Evolutionary conservation across 495 filamentous ascomycete genomes (phyloP), one percentile per base, ranked within the genome.

Genomic region (Darksidea phi): DNA sequence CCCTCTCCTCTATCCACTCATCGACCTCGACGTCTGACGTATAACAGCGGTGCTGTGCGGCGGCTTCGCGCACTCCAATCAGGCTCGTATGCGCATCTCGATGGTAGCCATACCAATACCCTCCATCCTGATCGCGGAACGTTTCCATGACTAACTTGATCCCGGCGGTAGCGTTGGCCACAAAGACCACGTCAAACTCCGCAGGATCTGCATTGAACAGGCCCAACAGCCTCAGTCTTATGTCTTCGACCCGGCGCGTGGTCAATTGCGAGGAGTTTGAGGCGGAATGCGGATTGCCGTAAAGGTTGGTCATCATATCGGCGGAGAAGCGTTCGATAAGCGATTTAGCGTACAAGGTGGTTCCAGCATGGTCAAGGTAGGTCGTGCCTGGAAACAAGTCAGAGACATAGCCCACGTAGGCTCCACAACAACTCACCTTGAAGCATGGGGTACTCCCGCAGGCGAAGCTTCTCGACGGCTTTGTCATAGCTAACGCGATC

Each of bases 351-450:
- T 90, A 93, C 1, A 85, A 76, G 0, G 93, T 94, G 12, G 90
- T 90, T 20, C 90, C 92, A 1, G 91, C 93, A 85, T 97, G 92
- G 67, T 97, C 93, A 24, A 97, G 86, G 70, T 97, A 97, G 51
- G 87, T 82, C 7, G 84, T 81, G 55, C 80, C 90, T 94, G 61
- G 25, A 32, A 36, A n/a, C 18, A 20, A 45, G 17, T 67, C 43
- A 50, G 23, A 13, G 15, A 10, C 15, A 11, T 0, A 12, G 32
- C n/a, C 32, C 6, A 24, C n/a, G 13, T 24, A 15, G 20, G 37
- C 2, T n/a, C 42, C n/a, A 64, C 72, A 38, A 6, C 41, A 13
- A 66, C 74, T 70, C 77, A 89, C 91, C 87, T 72, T 82, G 79
- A n/a, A 96, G 78, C 80, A 89, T 86, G 28, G 93, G 93, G 76